These are phyloP conservation scores for Chytriomyces sp. DNA, from an alignment of 192 early-diverging fungal genomes.

Conservation along the genomic window DNA sequence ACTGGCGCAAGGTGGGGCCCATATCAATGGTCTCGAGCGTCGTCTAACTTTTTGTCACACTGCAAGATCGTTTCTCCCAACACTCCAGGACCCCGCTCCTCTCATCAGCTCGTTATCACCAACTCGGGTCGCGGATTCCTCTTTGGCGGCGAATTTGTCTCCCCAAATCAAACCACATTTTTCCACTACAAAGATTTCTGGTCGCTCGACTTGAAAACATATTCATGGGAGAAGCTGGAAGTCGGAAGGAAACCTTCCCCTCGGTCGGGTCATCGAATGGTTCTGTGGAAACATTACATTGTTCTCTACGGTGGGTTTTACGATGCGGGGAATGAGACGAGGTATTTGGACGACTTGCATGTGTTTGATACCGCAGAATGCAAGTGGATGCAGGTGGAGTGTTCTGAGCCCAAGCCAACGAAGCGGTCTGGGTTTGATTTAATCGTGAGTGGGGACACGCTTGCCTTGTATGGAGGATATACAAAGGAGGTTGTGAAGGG, in stretches of 20 bases:
- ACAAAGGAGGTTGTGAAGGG: slow-evolving; percentile 68
- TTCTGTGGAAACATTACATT: slow-evolving; percentile 66
- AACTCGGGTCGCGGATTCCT: slow-evolving; percentile 65
- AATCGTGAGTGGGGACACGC: slow-evolving; percentile 57
- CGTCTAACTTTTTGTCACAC: slow-evolving; percentile 60
- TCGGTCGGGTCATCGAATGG: slow-evolving; percentile 69
- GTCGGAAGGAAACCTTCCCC: slow-evolving; percentile 51
- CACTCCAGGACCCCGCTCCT: slow-evolving; percentile 69
- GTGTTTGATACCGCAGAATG: slow-evolving; percentile 69
- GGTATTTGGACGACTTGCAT: slow-evolving; percentile 70
- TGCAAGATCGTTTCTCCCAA: slow-evolving; percentile 67
- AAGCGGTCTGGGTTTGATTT: slow-evolving; percentile 69
- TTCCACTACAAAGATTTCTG: slow-evolving; percentile 78
- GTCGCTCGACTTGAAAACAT: slow-evolving; percentile 70
- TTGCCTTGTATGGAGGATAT: slow-evolving; percentile 74
- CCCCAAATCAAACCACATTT: slow-evolving; percentile 69
- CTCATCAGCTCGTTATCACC: slow-evolving; percentile 71
- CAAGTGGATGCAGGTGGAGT: slow-evolving; percentile 57
- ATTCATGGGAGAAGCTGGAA: slow-evolving; percentile 72
- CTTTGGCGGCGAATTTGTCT: slow-evolving; percentile 70
- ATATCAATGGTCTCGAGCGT: not conserved
- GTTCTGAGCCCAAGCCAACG: slow-evolving; percentile 47
- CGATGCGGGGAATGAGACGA: slow-evolving; percentile 46
- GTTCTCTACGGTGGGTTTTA: slow-evolving; percentile 74
- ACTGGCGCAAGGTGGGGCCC: slow-evolving; percentile 60